Evolutionary conservation across 768 basidiomycete genomes (phyloP), one percentile per base, ranked within the genome.

Genomic region (Crassisporium funariophilum): DNA sequence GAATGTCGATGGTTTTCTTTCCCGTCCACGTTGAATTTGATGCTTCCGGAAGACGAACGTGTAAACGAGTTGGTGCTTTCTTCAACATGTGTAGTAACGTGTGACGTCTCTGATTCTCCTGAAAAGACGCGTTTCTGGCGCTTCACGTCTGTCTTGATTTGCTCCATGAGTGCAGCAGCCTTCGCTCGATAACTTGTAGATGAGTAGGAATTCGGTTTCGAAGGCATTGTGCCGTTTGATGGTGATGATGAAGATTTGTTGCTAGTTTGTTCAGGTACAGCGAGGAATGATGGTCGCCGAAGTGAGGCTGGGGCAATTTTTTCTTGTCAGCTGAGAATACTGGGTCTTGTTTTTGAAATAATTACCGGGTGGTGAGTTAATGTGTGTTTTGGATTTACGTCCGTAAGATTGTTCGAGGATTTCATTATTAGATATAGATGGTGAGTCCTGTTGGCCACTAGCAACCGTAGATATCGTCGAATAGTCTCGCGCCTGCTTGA

Each of bases 121-220:
- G 86, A 86, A 59, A 87, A 86, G 2, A 88, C 56, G 10, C 86
- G 83, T 63, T 89, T 89, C 41, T 79, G 77, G 4, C 82, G 78
- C 57, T 81, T 83, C 76, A 91, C 82, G 56, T 90, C 88, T 47
- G 74, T 78, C 65, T 86, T 86, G 53, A 94, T 91, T 54, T 91
- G 88, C 19, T 86, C 86, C 88, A 95, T 92, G 36, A 95, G 66
- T 19, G 75, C 82, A 7, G 82, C 87, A 10, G 89, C 92, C 55
- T 90, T 83, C 55, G 82, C 74, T 33, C 91, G 81, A 62, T 89
- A 89, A 7, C 77, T 78, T 16, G 82, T 71, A 6, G 88, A 84
- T 0, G 86, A 83, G 47, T 81, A 79, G 2, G 71, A 66, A 37
- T 56, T 67, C 31, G 58, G 46, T 47, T 60, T 67, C 21, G 71